A percentile compares a stretch with the other conserved stretches of the same genome.
phyloP scores from a whole-genome alignment of 768 basidiomycete genomes.

The Pleurotus eryngii region DNA sequence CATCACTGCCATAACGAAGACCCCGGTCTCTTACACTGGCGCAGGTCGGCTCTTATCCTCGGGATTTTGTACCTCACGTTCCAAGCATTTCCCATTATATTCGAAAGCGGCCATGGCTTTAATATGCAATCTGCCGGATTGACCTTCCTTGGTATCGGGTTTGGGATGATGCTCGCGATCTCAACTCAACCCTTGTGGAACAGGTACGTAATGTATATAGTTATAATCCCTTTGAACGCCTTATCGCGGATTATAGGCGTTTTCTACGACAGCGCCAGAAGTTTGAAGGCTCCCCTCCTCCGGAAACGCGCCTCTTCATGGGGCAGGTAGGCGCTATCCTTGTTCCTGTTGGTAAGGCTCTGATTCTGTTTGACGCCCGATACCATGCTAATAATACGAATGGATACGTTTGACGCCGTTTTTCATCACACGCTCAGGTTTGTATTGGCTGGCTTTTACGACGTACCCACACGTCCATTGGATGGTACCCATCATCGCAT shows the following conservation, averaged over 20 bases:
- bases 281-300: slow-evolving; percentile 49
- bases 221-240: too few relatives aligned
- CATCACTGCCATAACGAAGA: slow-evolving; percentile 14
- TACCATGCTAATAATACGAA: slow-evolving; percentile 22
- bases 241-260: slow-evolving; percentile 22
- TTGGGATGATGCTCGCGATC: slow-evolving; percentile 52
- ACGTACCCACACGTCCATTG: slow-evolving; percentile 49
- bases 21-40: slow-evolving; percentile 39
- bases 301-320: slow-evolving; percentile 64
- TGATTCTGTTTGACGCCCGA: slow-evolving; percentile 44
- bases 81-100: slow-evolving; percentile 57
- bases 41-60: slow-evolving; percentile 58
- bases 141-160: slow-evolving; percentile 58
- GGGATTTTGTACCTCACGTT: slow-evolving; percentile 64
- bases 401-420: background rate
- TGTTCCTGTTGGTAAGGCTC: slow-evolving; percentile 50
- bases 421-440: slow-evolving; percentile 39
- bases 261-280: slow-evolving; percentile 32
- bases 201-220: slow-evolving; percentile 34
- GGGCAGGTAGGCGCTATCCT: slow-evolving; percentile 67
- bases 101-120: slow-evolving; percentile 44
- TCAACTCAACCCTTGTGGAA: slow-evolving; percentile 54
- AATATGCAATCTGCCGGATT: slow-evolving; percentile 50
- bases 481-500: slow-evolving; percentile 65
- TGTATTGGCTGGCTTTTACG: slow-evolving; percentile 64